Evolutionary conservation across 2,329 filamentous ascomycete species (phyloP), one percentile per base, ranked within the genome.

Genomic region (Neofusicoccum umdonicola): DNA sequence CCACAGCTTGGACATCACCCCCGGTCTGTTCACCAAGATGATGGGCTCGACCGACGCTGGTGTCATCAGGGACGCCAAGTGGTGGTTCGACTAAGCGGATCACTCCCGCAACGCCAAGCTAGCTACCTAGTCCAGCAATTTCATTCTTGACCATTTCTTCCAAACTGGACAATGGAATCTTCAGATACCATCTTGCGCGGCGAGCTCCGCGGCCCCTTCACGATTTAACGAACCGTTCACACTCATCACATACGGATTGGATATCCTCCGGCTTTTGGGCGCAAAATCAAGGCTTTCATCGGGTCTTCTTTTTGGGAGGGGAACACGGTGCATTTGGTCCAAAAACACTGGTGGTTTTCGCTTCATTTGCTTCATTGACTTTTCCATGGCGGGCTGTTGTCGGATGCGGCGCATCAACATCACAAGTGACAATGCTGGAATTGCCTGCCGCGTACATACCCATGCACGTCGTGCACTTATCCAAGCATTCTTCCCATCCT

Each of bases 1-100:
- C 62, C 12, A n/a, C 17, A 71, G 72, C 66, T 66, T 77, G 56
- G 75, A 77, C 45, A 69, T 75, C 54, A 73, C 74, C 9, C 69
- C 63, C 57, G 66, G 68, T n/a, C 68, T 71, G 62, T 77, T 75
- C 74, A 68, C 68, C 35, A 66, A 62, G 27, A 68, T 77, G 50
- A 72, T 69, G 48, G 71, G 60, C 15, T 37, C 35, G 27, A 37
- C 39, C 22, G 27, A 45, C 17, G 64, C 58, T 41, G 66, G 66
- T 39, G 44, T 56, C 56, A 58, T 51, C 42, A 41, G 48, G 37
- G 34, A 44, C 35, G 44, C 44, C 51, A 50, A 47, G 19, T 67
- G 66, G 66, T 56, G 50, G 50, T 52, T 44, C 52, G 45, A 60
- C 42, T 45, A 58, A 41, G 41, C 50, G 45, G 19, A 17, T 5